A percentile compares a stretch with the other conserved stretches of the same genome.
Evolutionary conservation across 306 rosid genomes (phyloP).

Genomic region (Mucuna pruriens): DNA sequence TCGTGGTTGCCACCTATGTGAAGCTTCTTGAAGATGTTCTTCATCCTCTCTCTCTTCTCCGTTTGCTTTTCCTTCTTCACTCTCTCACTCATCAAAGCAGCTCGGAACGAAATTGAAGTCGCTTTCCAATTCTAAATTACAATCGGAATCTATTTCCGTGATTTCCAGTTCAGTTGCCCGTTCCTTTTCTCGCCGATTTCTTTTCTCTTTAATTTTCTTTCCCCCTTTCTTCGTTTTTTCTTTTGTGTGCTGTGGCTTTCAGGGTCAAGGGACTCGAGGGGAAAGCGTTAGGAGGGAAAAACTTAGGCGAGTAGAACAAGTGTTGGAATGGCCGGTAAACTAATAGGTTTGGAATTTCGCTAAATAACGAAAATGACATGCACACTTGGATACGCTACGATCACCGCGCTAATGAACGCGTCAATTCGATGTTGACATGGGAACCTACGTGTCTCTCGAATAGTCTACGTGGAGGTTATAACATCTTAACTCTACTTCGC

Average conservation of each 20-base stretch:
- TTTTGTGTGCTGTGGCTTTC: neutral
- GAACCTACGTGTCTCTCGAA: conserved; percentile 14
- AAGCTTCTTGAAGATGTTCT: conserved; percentile 98
- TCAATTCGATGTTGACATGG: conserved; percentile 30
- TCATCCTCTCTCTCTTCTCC: conserved; percentile 60
- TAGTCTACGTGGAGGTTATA: conserved; percentile 36
- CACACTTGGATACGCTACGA: conserved; percentile 16
- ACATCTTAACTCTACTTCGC: neutral
- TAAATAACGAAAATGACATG: conserved; percentile 52
- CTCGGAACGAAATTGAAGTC: neutral
- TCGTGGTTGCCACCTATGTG: conserved; percentile 81
- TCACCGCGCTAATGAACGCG: conserved; percentile 26
- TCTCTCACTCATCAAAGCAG: conserved; percentile 40
- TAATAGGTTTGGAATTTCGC: neutral
- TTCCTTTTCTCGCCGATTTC: neutral
- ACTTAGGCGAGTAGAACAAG: conserved; percentile 35
- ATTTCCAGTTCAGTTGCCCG: conserved; percentile 6
- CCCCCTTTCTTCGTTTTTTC: neutral
- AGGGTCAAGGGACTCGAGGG: conserved; percentile 36
- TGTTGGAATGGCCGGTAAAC: conserved; percentile 7
- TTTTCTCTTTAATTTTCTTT: conserved; percentile 14
- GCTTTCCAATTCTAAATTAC: neutral
- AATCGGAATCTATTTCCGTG: neutral
- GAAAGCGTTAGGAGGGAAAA: conserved; percentile 59
- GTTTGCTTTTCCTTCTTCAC: conserved; percentile 40